Percentiles rank a stretch among this genome's conserved stretches.
These are phyloP conservation scores for Russula sp. DNA, from an alignment of 768 basidiomycete species.

Conservation along the genomic window DNA sequence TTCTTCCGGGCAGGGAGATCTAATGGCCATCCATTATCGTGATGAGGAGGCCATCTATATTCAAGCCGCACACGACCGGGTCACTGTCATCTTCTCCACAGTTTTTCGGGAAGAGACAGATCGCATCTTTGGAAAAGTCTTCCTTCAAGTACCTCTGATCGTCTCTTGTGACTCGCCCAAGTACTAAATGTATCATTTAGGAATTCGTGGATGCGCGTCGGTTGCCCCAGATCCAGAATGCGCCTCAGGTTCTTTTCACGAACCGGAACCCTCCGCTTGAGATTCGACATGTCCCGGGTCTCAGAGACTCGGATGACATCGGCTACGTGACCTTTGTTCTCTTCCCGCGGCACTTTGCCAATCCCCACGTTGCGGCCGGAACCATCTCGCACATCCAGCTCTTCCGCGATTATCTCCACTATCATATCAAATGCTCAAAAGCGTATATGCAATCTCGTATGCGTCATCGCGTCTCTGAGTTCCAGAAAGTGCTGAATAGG, in stretches of 20 bases:
- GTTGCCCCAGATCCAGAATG: slow-evolving; percentile 87
- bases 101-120: slow-evolving; percentile 97
- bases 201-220: slow-evolving; percentile 99
- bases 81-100: slow-evolving; percentile 96
- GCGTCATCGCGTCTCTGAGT: slow-evolving; percentile 88
- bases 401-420: slow-evolving; percentile 98
- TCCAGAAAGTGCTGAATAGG: slow-evolving; percentile 91
- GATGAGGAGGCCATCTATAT: slow-evolving; percentile 97
- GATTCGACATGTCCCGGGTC: slow-evolving; percentile 77
- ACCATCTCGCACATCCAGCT: slow-evolving; percentile 94
- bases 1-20: slow-evolving; percentile 58
- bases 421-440: slow-evolving; percentile 98
- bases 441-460: slow-evolving; percentile 99
- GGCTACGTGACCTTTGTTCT: slow-evolving; percentile 48
- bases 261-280: slow-evolving; percentile 96
- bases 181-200: slow-evolving; percentile 32
- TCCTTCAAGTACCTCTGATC: slow-evolving; percentile 66
- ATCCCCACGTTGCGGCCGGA: slow-evolving; percentile 52
- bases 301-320: slow-evolving; percentile 57
- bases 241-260: slow-evolving; percentile 93
- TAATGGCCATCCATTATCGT: slow-evolving; percentile 92
- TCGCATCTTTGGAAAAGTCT: slow-evolving; percentile 95
- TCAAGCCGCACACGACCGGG: slow-evolving; percentile 87
- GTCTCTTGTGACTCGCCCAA: neutral
- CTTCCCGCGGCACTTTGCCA: slow-evolving; percentile 91